A percentile compares a stretch with the other conserved stretches of the same genome.
Conservation (phyloP, 2,329 filamentous ascomycete species). For the Pyrenophora teres region DNA sequence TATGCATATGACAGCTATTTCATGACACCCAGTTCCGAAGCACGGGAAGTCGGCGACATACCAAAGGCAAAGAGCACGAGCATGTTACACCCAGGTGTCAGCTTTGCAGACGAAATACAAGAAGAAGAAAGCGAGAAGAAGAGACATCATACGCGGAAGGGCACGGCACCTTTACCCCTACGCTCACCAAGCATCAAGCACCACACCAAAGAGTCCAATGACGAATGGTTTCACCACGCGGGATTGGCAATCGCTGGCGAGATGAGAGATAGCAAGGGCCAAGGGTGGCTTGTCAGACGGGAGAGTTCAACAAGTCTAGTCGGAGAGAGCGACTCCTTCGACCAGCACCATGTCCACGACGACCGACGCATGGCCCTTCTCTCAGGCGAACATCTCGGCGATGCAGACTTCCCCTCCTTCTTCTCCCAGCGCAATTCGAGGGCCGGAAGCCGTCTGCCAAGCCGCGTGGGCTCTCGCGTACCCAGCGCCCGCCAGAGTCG, state of each 20-base stretch:
- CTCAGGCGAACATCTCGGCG: slow-evolving; percentile 41
- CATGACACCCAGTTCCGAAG: slow-evolving; percentile 25
- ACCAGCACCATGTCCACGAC: slow-evolving; percentile 32
- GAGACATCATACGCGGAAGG: slow-evolving; percentile 38
- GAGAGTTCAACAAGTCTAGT: slow-evolving; percentile 61
- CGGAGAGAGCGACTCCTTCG: slow-evolving; percentile 44
- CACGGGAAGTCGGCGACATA: slow-evolving; percentile 41
- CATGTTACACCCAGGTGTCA: slow-evolving; percentile 43
- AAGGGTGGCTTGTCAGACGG: slow-evolving; percentile 63
- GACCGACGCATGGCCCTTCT: slow-evolving; percentile 34
- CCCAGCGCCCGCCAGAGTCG: slow-evolving; percentile 48
- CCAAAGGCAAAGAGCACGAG: slow-evolving; percentile 55
- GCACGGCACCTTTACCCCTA: slow-evolving; percentile 36
- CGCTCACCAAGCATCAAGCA: slow-evolving; percentile 32
- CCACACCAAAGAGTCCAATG: slow-evolving; percentile 40
- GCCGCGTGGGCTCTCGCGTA: slow-evolving; percentile 45
- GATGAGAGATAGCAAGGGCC: slow-evolving; percentile 65
- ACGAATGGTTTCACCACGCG: slow-evolving; percentile 65
- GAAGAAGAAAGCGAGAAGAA: slow-evolving; percentile 10
- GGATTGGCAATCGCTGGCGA: slow-evolving; percentile 62
- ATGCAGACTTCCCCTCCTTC: slow-evolving; percentile 40
- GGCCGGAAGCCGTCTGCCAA: slow-evolving; percentile 43
- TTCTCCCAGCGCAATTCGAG: slow-evolving; percentile 40
- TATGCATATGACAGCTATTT: slow-evolving; percentile 45
- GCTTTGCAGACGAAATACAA: slow-evolving; percentile 26